Percentiles rank a stretch among this genome's conserved stretches.
These are phyloP conservation scores for Cnidoscolus chayamansa DNA, from an alignment of 441 rosid genomes.

Conservation along the genomic window DNA sequence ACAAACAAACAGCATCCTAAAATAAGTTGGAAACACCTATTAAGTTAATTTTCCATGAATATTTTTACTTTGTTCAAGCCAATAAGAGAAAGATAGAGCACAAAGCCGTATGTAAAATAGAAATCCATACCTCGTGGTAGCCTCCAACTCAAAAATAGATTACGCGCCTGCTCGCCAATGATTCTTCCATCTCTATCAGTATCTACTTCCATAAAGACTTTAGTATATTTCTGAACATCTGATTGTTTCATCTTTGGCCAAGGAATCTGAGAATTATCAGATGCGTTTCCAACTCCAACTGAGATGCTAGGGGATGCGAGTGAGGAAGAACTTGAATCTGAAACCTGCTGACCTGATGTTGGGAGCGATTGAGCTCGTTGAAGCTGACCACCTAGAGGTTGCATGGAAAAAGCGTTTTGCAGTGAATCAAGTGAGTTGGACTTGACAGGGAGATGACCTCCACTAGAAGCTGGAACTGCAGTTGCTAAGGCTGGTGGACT, in stretches of 20 bases:
- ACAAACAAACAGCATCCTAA: neutral
- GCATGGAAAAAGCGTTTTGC: constrained; percentile 60
- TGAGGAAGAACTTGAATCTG: constrained; percentile 49
- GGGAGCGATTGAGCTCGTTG: constrained; percentile 47
- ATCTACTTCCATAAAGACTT: constrained; percentile 91
- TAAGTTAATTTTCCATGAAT: constrained; percentile 8
- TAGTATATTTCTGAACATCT: constrained; percentile 80
- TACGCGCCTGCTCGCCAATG: constrained; percentile 87
- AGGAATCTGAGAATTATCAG: constrained; percentile 49
- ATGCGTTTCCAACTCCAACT: constrained; percentile 51
- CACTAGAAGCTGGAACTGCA: constrained; percentile 45
- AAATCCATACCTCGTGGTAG: constrained; percentile 76
- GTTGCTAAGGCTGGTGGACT: constrained; percentile 42
- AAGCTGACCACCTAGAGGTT: constrained; percentile 55
- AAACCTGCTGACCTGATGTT: constrained; percentile 46
- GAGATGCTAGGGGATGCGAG: constrained; percentile 46
- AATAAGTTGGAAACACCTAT: neutral
- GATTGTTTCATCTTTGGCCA: constrained; percentile 93
- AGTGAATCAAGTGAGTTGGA: constrained; percentile 63
- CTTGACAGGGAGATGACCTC: constrained; percentile 51
- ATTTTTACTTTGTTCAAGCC: neutral
- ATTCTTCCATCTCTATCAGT: constrained; percentile 90
- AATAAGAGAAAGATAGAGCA: neutral
- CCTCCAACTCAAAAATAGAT: constrained; percentile 93
- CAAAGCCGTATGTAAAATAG: constrained; percentile 5